phyloP scores from a whole-genome alignment of 306 rosid species.

The Nissolia schottii region DNA sequence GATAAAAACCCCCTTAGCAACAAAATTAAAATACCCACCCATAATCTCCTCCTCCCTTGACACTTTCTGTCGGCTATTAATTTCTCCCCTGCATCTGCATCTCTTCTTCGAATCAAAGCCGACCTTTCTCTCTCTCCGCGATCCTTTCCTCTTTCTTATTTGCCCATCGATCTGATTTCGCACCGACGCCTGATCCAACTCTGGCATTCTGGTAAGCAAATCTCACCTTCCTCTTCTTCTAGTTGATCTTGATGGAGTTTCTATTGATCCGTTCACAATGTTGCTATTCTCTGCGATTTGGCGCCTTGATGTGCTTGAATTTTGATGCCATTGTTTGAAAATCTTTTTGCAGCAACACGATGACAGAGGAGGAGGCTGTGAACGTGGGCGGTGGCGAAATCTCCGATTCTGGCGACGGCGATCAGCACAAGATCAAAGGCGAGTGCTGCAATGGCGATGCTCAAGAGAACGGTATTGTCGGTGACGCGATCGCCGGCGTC shows the following conservation, averaged over 20 bases:
- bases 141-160: background rate
- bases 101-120: background rate
- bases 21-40: background rate
- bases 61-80: background rate
- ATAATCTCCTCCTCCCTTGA: background rate
- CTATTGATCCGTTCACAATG: background rate
- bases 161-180: background rate
- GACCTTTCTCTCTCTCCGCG: background rate
- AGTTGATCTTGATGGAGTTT: background rate
- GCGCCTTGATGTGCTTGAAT: background rate
- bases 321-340: background rate
- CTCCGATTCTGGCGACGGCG: slow-evolving; percentile 23
- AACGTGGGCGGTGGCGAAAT: slow-evolving; percentile 41
- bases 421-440: slow-evolving; percentile 25
- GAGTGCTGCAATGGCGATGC: slow-evolving; percentile 11
- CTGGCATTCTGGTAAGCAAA: background rate
- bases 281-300: background rate
- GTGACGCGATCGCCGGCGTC: slow-evolving; percentile 29
- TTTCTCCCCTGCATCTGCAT: background rate
- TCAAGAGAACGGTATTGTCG: slow-evolving; percentile 8
- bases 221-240: background rate
- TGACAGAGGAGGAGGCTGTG: slow-evolving; percentile 55
- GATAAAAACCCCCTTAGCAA: background rate
- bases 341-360: slow-evolving; percentile 21
- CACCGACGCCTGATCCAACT: background rate